Evolutionary conservation across 1,284 basidiomycete genomes (phyloP), one percentile per base, ranked within the genome.

Genomic region (Bondarzewia mesenterica): DNA sequence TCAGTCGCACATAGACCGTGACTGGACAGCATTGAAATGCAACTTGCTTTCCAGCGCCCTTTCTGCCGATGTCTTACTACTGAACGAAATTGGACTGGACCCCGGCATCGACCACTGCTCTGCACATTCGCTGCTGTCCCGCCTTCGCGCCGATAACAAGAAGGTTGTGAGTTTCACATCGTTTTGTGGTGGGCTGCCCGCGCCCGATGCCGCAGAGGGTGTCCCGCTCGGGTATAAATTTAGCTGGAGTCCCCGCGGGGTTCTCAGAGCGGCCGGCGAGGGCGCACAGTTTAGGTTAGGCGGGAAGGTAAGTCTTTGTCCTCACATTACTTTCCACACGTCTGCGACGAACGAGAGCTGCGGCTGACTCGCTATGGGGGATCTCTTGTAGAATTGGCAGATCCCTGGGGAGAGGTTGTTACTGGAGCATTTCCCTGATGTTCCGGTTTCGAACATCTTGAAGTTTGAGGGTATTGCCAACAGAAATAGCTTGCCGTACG

Each of bases 21-120:
- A 37, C 18, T 4, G 42, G 22, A 36, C 35, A 15, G n/a, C 26
- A 2, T 2, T 26, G 6, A 52, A 29, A 38, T 5, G 20, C 16
- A 16, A 14, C n/a, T n/a, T 21, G 15, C 29, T 29, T 4, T 26
- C 18, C 23, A 91, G 89, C 3, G 93, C 93, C 0, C 56, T 74
- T 41, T 65, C 74, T 4, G 75, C 80, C 0, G 77, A 81, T 41
- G 80, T 96, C 15, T 69, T 94, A 1, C 70, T 97, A 0, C 74
- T 97, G 41, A 95, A 93, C 58, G 94, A 97, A 67, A 92, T 96
- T 42, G 93, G 93, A 2, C 72, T 97, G 0, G 94, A 97, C 64
- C 93, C 93, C 0, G 93, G 93, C n/a, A 89, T 97, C 54, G 94
- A 98, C 66, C 93, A 96, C 60, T 86, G 88, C 63, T 92, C 89